Base-by-base conservation (phyloP, 2,329 filamentous ascomycete species). In the Fusarium torulosum region DNA sequence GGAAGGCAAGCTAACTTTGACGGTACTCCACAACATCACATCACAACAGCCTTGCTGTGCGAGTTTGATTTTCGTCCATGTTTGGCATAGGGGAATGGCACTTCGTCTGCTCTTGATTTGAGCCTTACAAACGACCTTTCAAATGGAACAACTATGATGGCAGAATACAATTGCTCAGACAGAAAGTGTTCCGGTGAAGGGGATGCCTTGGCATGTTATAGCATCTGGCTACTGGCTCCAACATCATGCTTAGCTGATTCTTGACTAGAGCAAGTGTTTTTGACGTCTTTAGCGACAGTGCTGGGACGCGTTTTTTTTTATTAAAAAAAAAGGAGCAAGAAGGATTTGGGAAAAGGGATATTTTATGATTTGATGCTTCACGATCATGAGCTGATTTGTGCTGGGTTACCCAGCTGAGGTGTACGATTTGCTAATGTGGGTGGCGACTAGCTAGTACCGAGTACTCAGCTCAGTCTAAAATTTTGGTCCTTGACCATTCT, bases 31-130 rank as follows among this genome's bases (percentile, higher is more conserved):
- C 55, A 25, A n/a, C 37, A 53, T 20, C 27, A n/a, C 33, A 53
- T 25, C 27, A 44, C 43, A 17, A 42, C n/a, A 41, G 27, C 19
- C 21, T 42, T 42, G 20, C 23, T 40, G 17, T 35, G 25, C 35
- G 25, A 37, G 10, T 66, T 68, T 68, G 66, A 68, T 54, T 54
- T 68, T 68, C 27, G n/a, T 35, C 40, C 17, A 15, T 14, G 52
- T 19, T 33, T 31, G 19, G 31, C 47, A 15, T 40, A 7, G 3
- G 19, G 17, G n/a, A 31, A 41, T 11, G 11, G 1, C 17, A 33
- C 13, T 7, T 20, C n/a, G 15, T 9, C 11, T 14, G 2, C 13
- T 4, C 33, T 21, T 23, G 29, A 13, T 27, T 11, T 14, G 37
- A 45, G 33, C 9, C 17, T 2, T 3, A n/a, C 15, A 4, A 15